Evolutionary conservation across 2,329 filamentous ascomycete species (phyloP).

Genomic region (Rhynchosporium secalis): DNA sequence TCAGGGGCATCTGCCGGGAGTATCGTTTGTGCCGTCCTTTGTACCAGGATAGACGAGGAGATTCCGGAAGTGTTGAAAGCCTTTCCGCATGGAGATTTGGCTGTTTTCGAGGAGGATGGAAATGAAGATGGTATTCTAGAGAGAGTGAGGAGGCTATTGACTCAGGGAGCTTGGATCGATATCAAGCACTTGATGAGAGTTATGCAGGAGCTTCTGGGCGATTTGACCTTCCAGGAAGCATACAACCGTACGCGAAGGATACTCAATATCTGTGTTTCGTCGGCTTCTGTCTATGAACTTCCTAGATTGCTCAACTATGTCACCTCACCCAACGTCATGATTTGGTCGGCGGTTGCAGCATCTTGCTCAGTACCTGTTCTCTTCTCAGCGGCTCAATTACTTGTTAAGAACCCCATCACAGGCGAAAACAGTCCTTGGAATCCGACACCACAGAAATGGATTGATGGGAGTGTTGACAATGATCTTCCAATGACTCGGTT

Average conservation of each 20-base stretch:
- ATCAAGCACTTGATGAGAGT: constrained; percentile 78
- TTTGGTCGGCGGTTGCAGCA: constrained; percentile 95
- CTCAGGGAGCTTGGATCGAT: constrained; percentile 82
- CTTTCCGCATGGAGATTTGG: constrained; percentile 63
- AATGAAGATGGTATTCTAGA: constrained; percentile 64
- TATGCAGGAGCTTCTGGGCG: constrained; percentile 77
- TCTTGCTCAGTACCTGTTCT: constrained; percentile 90
- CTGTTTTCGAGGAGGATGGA: constrained; percentile 60
- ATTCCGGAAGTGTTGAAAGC: constrained; percentile 57
- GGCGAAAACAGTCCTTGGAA: constrained; percentile 81
- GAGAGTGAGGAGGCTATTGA: constrained; percentile 72
- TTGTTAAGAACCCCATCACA: constrained; percentile 82
- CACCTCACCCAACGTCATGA: constrained; percentile 89
- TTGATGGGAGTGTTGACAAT: constrained; percentile 93
- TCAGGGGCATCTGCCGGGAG: constrained; percentile 70
- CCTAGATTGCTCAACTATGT: constrained; percentile 88
- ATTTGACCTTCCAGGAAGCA: constrained; percentile 92
- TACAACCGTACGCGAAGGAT: constrained; percentile 93
- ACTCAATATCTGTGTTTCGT: constrained; percentile 91
- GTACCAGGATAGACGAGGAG: constrained; percentile 62
- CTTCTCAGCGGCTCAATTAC: constrained; percentile 75
- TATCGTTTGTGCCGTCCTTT: constrained; percentile 66
- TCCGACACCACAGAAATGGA: constrained; percentile 80
- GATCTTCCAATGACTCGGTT: constrained; percentile 89
- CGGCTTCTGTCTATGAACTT: constrained; percentile 81